phyloP scores from a whole-genome alignment of 345 rosid genomes.

The Bruguiera parviflora region DNA sequence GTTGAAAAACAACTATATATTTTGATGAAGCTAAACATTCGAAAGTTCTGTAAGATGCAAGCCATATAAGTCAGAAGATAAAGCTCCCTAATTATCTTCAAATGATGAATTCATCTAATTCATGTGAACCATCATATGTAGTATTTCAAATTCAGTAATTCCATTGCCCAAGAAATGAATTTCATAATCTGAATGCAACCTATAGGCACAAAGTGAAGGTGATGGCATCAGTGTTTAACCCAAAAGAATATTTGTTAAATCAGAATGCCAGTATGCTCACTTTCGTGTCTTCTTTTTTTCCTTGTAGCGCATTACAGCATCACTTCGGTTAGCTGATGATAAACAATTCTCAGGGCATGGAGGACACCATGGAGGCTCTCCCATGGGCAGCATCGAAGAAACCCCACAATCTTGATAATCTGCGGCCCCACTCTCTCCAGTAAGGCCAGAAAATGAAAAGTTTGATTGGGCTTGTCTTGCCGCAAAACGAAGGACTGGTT shows the following conservation, averaged over 20 bases:
- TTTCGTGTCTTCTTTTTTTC: slow-evolving; percentile 93
- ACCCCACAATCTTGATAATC: slow-evolving; percentile 96
- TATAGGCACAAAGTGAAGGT: neutral
- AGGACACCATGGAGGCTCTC: slow-evolving; percentile 90
- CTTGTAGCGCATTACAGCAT: slow-evolving; percentile 92
- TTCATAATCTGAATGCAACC: neutral
- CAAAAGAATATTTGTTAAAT: neutral
- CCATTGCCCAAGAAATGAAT: neutral
- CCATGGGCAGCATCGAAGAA: slow-evolving; percentile 64
- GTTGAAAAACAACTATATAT: too few relatives aligned
- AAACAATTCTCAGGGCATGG: slow-evolving; percentile 57
- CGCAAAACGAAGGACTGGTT: slow-evolving; percentile 61
- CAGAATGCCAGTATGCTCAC: slow-evolving; percentile 40
- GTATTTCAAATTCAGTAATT: neutral
- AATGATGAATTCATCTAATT: neutral
- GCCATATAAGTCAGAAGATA: neutral
- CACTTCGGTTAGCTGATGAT: slow-evolving; percentile 56
- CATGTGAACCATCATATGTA: neutral
- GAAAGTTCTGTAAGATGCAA: neutral
- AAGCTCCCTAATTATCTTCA: neutral
- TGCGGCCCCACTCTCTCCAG: slow-evolving; percentile 74
- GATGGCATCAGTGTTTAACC: neutral
- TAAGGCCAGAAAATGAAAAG: slow-evolving; percentile 86
- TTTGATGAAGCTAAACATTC: too few relatives aligned
- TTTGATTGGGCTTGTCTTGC: slow-evolving; percentile 54